These are phyloP conservation scores for Niebla homalea DNA, from an alignment of 495 filamentous ascomycete genomes.

Conservation along the genomic window DNA sequence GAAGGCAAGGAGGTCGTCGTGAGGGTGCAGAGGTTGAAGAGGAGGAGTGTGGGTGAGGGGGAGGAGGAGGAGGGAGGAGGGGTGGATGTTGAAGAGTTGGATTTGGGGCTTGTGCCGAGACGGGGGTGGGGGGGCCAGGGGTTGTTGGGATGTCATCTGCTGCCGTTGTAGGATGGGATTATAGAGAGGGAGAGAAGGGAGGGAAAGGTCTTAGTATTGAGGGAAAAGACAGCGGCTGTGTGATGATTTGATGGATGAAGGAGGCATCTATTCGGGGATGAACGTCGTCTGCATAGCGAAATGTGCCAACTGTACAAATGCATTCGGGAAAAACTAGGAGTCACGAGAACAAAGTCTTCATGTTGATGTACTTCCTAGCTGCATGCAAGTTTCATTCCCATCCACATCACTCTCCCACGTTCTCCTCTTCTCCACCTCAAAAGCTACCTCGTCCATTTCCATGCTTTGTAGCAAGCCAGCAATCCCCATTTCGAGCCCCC, in stretches of 20 bases:
- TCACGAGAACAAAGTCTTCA: too few species aligned
- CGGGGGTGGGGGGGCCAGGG: constrained; percentile 81
- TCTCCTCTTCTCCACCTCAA: background rate
- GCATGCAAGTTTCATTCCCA: too few species aligned
- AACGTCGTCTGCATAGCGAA: too few species aligned
- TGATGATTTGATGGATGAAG: too few species aligned
- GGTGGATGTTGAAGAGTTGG: constrained; percentile 53
- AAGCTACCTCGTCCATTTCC: background rate
- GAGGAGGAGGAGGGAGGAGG: constrained; percentile 48
- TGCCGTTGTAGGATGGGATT: constrained; percentile 46
- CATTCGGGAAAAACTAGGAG: too few species aligned
- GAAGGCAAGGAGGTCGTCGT: constrained; percentile 60
- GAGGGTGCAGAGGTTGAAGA: constrained; percentile 36
- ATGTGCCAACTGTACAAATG: too few species aligned
- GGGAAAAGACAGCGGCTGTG: too few species aligned
- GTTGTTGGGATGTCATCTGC: constrained; percentile 73
- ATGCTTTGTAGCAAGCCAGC: background rate
- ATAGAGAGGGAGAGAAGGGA: too few species aligned
- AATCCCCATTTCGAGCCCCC: too few species aligned
- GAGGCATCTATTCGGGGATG: too few species aligned
- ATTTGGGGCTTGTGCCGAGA: constrained; percentile 58
- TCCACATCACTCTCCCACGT: background rate
- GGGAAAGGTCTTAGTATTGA: too few species aligned
- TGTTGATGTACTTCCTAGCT: too few species aligned
- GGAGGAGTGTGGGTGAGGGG: constrained; percentile 59